Percentiles rank a stretch among this genome's conserved stretches.
phyloP scores from a whole-genome alignment of 108 stramenopile genomes.

The Discostella stelligeroides region DNA sequence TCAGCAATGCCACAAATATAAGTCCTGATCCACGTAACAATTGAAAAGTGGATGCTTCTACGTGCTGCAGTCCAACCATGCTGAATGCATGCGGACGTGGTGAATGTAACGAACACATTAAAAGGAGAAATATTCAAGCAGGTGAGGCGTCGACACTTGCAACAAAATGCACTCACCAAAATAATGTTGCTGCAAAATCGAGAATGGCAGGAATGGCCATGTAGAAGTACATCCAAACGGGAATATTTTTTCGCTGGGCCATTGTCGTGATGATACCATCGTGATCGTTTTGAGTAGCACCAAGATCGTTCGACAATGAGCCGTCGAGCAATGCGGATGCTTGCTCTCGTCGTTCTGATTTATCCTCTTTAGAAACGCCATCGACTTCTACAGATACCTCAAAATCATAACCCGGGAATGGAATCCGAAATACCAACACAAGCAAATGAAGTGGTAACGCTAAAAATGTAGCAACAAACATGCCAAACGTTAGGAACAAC shows the following conservation, averaged over 20 bases:
- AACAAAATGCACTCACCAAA: slow-evolving; percentile 46
- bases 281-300: not conserved
- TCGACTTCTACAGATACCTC: slow-evolving; percentile 19
- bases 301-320: no score
- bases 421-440: slow-evolving; percentile 68
- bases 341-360: slow-evolving; percentile 7
- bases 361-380: not conserved
- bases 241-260: no score
- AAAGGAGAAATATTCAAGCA: not conserved
- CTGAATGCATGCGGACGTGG: not conserved
- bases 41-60: slow-evolving; percentile 88
- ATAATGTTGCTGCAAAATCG: slow-evolving; percentile 86
- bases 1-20: slow-evolving; percentile 93
- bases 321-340: no score
- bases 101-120: not conserved
- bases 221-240: slow-evolving; percentile 86
- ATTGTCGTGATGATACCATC: no score
- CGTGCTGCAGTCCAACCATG: slow-evolving; percentile 88
- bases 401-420: slow-evolving; percentile 84
- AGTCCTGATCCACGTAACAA: slow-evolving; percentile 88
- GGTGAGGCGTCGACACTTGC: not conserved
- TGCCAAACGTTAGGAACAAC: slow-evolving; percentile 85
- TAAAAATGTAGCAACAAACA: slow-evolving; percentile 92
- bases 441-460: slow-evolving; percentile 82
- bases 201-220: slow-evolving; percentile 84